These are phyloP conservation scores for Lactifluus piperatus DNA, from an alignment of 768 basidiomycete species.

Conservation along the genomic window DNA sequence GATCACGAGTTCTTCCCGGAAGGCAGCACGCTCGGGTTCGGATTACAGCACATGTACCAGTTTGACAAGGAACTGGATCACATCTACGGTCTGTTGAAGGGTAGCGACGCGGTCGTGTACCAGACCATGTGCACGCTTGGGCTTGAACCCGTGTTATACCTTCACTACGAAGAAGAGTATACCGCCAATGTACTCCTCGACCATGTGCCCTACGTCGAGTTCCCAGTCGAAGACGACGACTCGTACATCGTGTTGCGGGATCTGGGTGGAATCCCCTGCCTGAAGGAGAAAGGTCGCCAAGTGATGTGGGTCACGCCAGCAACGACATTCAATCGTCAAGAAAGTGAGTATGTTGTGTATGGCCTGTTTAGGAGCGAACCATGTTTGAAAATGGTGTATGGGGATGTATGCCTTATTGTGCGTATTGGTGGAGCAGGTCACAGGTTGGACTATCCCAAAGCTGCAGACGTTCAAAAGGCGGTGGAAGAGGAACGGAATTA, in stretches of 20 bases:
- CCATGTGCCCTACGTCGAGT: neutral
- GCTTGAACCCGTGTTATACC: neutral
- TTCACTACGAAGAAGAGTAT: neutral
- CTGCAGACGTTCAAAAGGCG: neutral
- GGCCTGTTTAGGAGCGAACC: slow-evolving; percentile 2
- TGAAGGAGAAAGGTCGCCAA: too few relatives aligned
- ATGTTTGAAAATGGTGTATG: neutral
- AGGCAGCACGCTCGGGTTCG: slow-evolving; percentile 36
- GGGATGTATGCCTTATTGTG: slow-evolving; percentile 2
- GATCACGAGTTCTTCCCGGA: slow-evolving; percentile 30
- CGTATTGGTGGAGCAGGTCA: neutral
- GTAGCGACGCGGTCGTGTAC: neutral
- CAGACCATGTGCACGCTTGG: neutral
- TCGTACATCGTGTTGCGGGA: neutral
- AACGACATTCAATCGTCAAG: neutral
- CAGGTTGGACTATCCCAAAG: neutral
- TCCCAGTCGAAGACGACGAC: too few relatives aligned
- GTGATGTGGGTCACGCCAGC: slow-evolving; percentile 4
- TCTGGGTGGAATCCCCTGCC: neutral
- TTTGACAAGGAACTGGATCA: slow-evolving; percentile 11
- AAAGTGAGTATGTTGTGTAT: neutral
- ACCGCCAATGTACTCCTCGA: neutral
- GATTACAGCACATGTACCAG: slow-evolving; percentile 32
- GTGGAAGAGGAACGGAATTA: too few relatives aligned
- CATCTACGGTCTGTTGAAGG: slow-evolving; percentile 1